These are phyloP conservation scores for Fusarium verticillioides DNA, from an alignment of 2,329 filamentous ascomycete genomes.

Conservation along the genomic window DNA sequence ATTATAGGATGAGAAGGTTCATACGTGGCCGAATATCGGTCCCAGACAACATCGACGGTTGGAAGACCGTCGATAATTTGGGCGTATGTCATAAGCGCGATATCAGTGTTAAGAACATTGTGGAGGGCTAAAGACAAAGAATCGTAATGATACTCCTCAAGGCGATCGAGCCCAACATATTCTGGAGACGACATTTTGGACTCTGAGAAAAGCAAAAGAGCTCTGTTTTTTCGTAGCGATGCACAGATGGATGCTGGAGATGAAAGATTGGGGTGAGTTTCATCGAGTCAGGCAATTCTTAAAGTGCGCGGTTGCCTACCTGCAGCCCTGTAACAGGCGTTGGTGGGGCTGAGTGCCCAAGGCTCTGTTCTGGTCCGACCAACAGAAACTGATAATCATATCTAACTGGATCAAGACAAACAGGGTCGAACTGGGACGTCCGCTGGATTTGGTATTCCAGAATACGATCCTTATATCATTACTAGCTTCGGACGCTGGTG, in stretches of 20 bases:
- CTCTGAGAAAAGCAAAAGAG: rapidly evolving
- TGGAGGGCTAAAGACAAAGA: background rate
- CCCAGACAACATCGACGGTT: background rate
- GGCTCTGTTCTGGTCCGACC: too few relatives aligned
- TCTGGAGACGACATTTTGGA: background rate
- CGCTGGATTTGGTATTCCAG: too few relatives aligned
- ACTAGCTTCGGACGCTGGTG: too few relatives aligned
- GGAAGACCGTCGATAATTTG: constrained; percentile 31
- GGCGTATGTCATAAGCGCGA: constrained; percentile 18
- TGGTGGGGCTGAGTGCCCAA: background rate
- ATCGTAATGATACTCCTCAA: background rate
- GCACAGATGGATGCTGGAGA: background rate
- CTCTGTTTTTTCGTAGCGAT: background rate
- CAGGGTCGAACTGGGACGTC: too few relatives aligned
- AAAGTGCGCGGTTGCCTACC: background rate
- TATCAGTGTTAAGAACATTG: constrained; percentile 17
- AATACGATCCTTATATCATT: too few relatives aligned
- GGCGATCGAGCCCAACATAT: background rate
- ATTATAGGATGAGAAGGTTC: background rate
- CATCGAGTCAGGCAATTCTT: background rate
- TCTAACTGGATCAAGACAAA: too few relatives aligned
- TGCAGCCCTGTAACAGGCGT: too few relatives aligned
- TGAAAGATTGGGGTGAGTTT: background rate
- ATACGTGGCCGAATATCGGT: background rate
- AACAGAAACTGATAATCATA: background rate